These are phyloP conservation scores for Mycena metata DNA, from an alignment of 768 basidiomycete species.

Conservation along the genomic window DNA sequence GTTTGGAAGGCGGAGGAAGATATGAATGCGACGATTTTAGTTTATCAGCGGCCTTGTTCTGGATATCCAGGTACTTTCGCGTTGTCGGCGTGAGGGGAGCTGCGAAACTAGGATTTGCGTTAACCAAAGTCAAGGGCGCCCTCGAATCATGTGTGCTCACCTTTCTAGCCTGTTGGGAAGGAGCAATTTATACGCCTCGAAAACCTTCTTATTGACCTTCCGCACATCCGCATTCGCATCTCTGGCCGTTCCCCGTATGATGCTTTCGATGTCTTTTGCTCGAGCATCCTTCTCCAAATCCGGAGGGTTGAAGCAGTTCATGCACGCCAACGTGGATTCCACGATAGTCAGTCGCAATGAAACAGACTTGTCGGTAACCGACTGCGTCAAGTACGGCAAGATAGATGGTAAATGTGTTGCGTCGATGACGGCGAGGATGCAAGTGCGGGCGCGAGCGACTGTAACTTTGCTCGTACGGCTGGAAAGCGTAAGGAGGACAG, in stretches of 20 bases:
- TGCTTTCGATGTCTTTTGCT: constrained; percentile 74
- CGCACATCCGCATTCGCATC: constrained; percentile 85
- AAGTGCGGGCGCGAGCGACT: constrained; percentile 71
- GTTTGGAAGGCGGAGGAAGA: constrained; percentile 21
- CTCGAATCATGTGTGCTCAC: constrained; percentile 51
- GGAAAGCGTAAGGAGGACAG: constrained; percentile 75
- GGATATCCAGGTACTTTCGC: constrained; percentile 79
- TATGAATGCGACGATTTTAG: constrained; percentile 12
- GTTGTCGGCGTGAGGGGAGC: constrained; percentile 81
- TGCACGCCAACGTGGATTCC: constrained; percentile 73
- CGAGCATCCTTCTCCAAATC: constrained; percentile 80
- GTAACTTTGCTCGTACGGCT: constrained; percentile 86
- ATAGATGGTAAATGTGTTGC: constrained; percentile 76
- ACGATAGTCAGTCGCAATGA: constrained; percentile 74
- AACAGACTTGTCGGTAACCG: constrained; percentile 76
- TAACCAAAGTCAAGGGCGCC: constrained; percentile 2
- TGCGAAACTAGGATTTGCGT: constrained; percentile 67
- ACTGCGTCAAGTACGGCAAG: constrained; percentile 70
- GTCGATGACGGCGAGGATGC: constrained; percentile 73
- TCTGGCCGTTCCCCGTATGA: constrained; percentile 75
- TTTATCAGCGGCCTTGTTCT: constrained; percentile 39
- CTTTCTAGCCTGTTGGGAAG: constrained; percentile 76
- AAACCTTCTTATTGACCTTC: constrained; percentile 76
- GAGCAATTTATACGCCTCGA: constrained; percentile 80
- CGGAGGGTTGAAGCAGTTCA: constrained; percentile 84